These are phyloP conservation scores for Colletotrichum cuscutae DNA, from an alignment of 2,329 filamentous ascomycete species.

Conservation along the genomic window DNA sequence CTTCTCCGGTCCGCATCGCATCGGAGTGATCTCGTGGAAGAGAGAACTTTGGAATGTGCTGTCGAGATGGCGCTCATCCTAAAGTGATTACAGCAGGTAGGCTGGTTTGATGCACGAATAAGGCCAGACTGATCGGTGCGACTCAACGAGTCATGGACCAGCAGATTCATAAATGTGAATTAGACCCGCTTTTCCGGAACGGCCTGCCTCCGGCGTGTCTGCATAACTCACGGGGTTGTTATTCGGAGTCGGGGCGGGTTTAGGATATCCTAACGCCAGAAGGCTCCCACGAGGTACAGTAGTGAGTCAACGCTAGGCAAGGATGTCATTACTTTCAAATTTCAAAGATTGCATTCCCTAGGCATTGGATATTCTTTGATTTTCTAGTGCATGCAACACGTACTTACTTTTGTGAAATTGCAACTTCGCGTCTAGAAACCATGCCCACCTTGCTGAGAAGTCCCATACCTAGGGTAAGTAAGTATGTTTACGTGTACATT, in stretches of 20 bases:
- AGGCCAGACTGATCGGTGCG: too few relatives aligned
- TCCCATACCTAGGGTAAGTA: not conserved
- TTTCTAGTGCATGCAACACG: not conserved
- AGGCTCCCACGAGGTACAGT: not conserved
- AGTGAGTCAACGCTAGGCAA: not conserved
- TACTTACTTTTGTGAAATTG: not conserved
- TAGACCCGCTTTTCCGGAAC: not conserved
- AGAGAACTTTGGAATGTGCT: not conserved
- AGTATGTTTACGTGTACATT: not conserved
- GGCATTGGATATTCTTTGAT: too few relatives aligned
- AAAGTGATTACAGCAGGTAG: not conserved
- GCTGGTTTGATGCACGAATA: too few relatives aligned
- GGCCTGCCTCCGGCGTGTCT: not conserved
- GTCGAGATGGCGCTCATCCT: not conserved
- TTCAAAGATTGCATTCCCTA: too few relatives aligned
- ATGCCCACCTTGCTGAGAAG: not conserved
- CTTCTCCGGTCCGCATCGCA: not conserved
- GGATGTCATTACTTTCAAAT: not conserved
- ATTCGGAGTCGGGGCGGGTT: not conserved
- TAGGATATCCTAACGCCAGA: not conserved
- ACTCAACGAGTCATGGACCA: not conserved
- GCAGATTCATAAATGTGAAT: not conserved
- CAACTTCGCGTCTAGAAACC: not conserved
- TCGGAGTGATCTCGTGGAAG: not conserved
- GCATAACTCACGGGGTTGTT: not conserved